Evolutionary conservation across 2,329 filamentous ascomycete species (phyloP), one percentile per base, ranked within the genome.

Genomic region (Trichoderma koningii): DNA sequence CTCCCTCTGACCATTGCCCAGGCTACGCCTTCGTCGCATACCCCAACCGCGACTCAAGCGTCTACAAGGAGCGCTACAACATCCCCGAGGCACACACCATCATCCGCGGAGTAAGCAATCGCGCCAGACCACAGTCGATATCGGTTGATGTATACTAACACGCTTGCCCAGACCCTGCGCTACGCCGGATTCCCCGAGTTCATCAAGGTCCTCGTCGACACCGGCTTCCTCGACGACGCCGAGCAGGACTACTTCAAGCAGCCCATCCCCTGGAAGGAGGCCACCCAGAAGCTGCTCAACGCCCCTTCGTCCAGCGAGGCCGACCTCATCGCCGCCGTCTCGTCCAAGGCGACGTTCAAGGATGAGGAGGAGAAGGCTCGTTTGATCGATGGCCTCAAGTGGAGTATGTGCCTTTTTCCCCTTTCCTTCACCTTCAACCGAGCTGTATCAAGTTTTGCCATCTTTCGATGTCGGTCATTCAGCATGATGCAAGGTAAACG

Each of bases 21-120:
- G 63, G 92, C 66, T 97, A 88, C 77, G 89, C 90, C 59, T 94
- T 96, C 72, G 93, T 97, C 70, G 92, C 90, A 48, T 98, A 98
- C 80, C 90, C 91, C 65, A 98, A 98, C 87, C 85, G 93, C 71
- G 93, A 98, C 80, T 93, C 89, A 21, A 95, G 91, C 17, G 83
- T 86, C 9, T 98, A 95, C 87, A 89, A 87, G 75, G 89, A 96
- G 83, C 87, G 91, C 68, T 97, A 97, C 85, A 80, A 87, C 78
- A 97, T 97, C 74, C 93, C 93, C 59, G 94, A 98, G 81, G 92
- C 92, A 15, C 90, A 96, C 78, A 97, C 91, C 59, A 87, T 97
- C 72, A 83, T 97, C 76, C 86, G 92, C 59, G 59, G 59, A 41
- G 55, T 57, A 57, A n/a, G 55, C 3, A 30, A 3, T 12, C 1